phyloP scores from a whole-genome alignment of 768 basidiomycete species.

The Suillus lakei region DNA sequence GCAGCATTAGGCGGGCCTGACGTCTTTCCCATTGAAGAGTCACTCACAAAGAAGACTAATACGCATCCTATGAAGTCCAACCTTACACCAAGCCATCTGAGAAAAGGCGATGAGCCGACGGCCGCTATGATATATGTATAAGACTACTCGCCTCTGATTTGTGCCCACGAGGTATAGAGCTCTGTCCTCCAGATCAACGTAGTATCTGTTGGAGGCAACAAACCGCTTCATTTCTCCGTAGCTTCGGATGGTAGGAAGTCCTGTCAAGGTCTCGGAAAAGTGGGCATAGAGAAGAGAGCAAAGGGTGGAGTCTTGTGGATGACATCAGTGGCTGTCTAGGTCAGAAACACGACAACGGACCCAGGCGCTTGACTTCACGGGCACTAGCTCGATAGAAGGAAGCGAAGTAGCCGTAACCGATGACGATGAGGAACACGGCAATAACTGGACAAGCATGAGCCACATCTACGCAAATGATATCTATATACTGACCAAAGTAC shows the following conservation, averaged over 20 bases:
- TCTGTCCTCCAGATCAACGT: slow-evolving; percentile 76
- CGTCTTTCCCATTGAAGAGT: not conserved
- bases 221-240: slow-evolving; percentile 71
- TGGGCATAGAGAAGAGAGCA: slow-evolving; percentile 78
- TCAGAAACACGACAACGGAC: slow-evolving; percentile 18
- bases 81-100: slow-evolving; percentile 71
- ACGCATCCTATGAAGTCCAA: slow-evolving; percentile 71
- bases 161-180: slow-evolving; percentile 68
- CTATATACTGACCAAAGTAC: slow-evolving; percentile 56
- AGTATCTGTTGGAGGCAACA: slow-evolving; percentile 62
- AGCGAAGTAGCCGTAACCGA: slow-evolving; percentile 70
- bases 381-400: slow-evolving; percentile 73
- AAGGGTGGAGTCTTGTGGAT: slow-evolving; percentile 60
- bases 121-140: slow-evolving; percentile 1
- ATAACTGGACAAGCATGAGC: slow-evolving; percentile 44
- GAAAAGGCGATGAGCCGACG: not conserved
- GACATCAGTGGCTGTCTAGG: not conserved
- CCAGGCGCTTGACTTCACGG: slow-evolving; percentile 68
- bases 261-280: slow-evolving; percentile 77
- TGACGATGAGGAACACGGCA: slow-evolving; percentile 52
- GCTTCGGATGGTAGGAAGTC: slow-evolving; percentile 71
- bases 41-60: slow-evolving; percentile 55
- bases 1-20: not conserved
- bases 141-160: slow-evolving; percentile 56
- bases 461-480: not conserved